Conservation (phyloP, 257 asterid species). For the Fraxinus anomala region DNA sequence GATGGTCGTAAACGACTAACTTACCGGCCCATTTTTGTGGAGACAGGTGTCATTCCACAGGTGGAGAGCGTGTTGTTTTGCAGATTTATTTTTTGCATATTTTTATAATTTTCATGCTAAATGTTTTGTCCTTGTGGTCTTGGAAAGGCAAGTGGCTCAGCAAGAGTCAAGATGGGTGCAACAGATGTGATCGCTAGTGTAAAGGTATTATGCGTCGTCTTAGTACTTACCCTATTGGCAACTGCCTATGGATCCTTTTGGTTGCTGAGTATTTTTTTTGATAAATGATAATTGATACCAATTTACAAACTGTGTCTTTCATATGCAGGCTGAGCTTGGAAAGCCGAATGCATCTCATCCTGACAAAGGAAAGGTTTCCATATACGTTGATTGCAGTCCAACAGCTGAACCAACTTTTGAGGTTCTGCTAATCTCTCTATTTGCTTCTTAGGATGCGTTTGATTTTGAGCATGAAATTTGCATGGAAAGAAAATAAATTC, state of each 20-base stretch:
- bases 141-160: constrained; percentile 90
- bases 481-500: too few species aligned
- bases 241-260: neutral
- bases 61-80: constrained; percentile 32
- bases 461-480: too few species aligned
- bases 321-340: constrained; percentile 86
- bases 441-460: neutral
- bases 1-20: constrained; percentile 77
- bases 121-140: constrained; percentile 25
- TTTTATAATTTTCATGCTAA: neutral
- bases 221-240: constrained; percentile 5
- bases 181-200: constrained; percentile 92
- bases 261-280: neutral
- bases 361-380: constrained; percentile 75
- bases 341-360: constrained; percentile 73
- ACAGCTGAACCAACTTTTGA: constrained; percentile 92
- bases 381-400: constrained; percentile 89
- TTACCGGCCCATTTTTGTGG: constrained; percentile 69
- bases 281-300: neutral
- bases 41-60: constrained; percentile 87
- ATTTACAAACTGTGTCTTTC: constrained; percentile 8
- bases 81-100: neutral
- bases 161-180: constrained; percentile 83
- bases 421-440: constrained; percentile 40
- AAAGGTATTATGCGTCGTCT: constrained; percentile 54